Conservation (phyloP, 2,329 filamentous ascomycete species). For the Mollisiaceae sp. region DNA sequence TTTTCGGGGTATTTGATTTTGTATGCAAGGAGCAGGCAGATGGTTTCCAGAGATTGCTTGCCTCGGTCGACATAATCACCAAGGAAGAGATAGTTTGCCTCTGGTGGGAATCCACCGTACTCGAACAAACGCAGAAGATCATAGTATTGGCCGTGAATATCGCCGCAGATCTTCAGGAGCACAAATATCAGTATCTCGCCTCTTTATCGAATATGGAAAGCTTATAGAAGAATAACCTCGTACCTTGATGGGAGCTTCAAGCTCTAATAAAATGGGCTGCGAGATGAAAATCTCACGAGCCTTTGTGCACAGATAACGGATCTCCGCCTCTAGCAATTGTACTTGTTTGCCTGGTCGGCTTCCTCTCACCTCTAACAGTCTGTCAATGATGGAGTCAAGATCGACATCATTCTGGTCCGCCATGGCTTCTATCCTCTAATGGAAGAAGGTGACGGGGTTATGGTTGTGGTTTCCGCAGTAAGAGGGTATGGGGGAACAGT, state of each 20-base stretch:
- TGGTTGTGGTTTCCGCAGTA: constrained; percentile 40
- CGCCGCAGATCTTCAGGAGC: constrained; percentile 85
- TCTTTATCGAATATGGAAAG: neutral
- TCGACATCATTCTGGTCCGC: constrained; percentile 89
- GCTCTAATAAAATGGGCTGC: constrained; percentile 95
- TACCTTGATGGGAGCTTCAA: constrained; percentile 99
- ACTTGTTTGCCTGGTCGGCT: constrained; percentile 99
- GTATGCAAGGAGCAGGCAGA: constrained; percentile 94
- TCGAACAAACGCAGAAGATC: constrained; percentile 97
- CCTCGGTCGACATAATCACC: constrained; percentile 98
- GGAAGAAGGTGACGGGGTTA: constrained; percentile 39
- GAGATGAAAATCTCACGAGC: constrained; percentile 99
- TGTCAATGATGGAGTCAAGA: constrained; percentile 98
- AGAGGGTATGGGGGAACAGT: constrained; percentile 21
- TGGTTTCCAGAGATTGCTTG: constrained; percentile 98
- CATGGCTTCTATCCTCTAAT: constrained; percentile 55
- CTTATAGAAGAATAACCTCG: constrained; percentile 17
- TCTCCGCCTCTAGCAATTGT: constrained; percentile 94
- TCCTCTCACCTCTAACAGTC: constrained; percentile 94
- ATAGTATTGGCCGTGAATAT: constrained; percentile 99
- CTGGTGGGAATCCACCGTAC: constrained; percentile 96
- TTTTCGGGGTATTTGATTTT: constrained; percentile 99
- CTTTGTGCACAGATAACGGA: constrained; percentile 97
- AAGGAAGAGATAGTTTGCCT: constrained; percentile 99
- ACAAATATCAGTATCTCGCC: constrained; percentile 16